Percentiles rank a stretch among this genome's conserved stretches.
Evolutionary conservation across 2,329 filamentous ascomycete genomes (phyloP).

Genomic region (Xylariaceae sp.): DNA sequence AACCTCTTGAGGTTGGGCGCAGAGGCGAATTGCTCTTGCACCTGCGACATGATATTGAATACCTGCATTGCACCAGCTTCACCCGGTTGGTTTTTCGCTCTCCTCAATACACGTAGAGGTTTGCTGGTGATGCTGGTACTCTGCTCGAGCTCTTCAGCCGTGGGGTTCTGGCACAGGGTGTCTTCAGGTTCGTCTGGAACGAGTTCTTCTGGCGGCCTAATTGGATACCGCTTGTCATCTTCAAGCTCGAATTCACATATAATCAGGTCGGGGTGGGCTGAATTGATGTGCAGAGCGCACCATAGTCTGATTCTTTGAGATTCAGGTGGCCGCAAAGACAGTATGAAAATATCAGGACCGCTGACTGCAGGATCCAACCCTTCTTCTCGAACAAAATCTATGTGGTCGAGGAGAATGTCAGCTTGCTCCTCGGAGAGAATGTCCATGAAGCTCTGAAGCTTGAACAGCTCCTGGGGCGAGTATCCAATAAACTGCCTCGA

Average conservation of each 20-base stretch:
- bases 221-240: constrained; percentile 64
- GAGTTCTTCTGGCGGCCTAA: constrained; percentile 56
- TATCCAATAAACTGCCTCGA: constrained; percentile 70
- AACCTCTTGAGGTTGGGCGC: constrained; percentile 67
- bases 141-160: constrained; percentile 65
- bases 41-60: constrained; percentile 86
- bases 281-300: constrained; percentile 79
- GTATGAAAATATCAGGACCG: constrained; percentile 79
- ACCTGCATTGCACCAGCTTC: constrained; percentile 84
- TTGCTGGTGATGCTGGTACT: constrained; percentile 72
- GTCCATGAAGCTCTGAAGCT: constrained; percentile 69
- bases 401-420: constrained; percentile 77
- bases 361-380: constrained; percentile 68
- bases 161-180: constrained; percentile 67
- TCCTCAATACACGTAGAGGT: constrained; percentile 70
- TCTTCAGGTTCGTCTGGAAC: constrained; percentile 64
- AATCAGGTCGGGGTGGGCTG: constrained; percentile 61
- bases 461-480: constrained; percentile 69
- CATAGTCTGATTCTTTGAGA: constrained; percentile 63
- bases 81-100: constrained; percentile 67
- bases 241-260: constrained; percentile 88
- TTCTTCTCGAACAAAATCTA: constrained; percentile 83
- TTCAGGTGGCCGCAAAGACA: constrained; percentile 61
- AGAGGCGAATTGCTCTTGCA: constrained; percentile 77
- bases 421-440: constrained; percentile 78